These are phyloP conservation scores for Hsuehochloa calcarea DNA, from an alignment of 176 grass and related monocot genomes.

Conservation along the genomic window DNA sequence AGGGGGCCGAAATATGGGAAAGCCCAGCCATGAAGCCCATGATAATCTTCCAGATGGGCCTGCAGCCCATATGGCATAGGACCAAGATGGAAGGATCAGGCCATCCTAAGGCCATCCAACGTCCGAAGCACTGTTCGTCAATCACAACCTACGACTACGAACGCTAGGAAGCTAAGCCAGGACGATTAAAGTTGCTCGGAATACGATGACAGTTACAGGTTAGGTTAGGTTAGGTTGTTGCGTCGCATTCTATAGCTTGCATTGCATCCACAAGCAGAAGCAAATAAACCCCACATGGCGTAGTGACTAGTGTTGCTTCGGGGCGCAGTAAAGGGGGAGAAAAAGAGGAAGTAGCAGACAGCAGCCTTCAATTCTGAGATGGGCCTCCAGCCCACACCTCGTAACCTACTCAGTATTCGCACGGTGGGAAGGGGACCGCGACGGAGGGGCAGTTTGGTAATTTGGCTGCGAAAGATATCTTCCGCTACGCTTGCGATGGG, in stretches of 20 bases:
- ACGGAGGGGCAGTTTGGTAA: constrained; percentile 1
- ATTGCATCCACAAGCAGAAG: background rate
- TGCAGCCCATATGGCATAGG: too few relatives aligned
- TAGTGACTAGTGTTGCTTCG: background rate
- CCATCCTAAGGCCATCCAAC: background rate
- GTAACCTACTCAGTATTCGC: background rate
- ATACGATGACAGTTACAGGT: background rate
- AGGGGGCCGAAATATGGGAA: too few relatives aligned
- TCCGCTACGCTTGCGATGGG: too few relatives aligned
- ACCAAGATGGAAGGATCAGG: background rate
- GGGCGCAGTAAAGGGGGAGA: background rate
- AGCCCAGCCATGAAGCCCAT: too few relatives aligned
- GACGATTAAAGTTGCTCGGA: background rate
- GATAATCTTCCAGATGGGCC: too few relatives aligned
- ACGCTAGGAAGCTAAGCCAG: too few relatives aligned
- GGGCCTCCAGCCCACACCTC: background rate
- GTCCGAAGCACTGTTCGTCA: background rate
- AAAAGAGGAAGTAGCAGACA: background rate
- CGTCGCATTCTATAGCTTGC: background rate
- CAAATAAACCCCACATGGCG: background rate
- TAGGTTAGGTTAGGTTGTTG: background rate
- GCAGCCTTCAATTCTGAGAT: background rate
- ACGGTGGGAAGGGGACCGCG: too few relatives aligned
- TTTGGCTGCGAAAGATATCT: background rate
- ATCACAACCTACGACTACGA: too few relatives aligned